These are phyloP conservation scores for Pyrenochaeta sp. DNA, from an alignment of 2,329 filamentous ascomycete genomes.

Conservation along the genomic window DNA sequence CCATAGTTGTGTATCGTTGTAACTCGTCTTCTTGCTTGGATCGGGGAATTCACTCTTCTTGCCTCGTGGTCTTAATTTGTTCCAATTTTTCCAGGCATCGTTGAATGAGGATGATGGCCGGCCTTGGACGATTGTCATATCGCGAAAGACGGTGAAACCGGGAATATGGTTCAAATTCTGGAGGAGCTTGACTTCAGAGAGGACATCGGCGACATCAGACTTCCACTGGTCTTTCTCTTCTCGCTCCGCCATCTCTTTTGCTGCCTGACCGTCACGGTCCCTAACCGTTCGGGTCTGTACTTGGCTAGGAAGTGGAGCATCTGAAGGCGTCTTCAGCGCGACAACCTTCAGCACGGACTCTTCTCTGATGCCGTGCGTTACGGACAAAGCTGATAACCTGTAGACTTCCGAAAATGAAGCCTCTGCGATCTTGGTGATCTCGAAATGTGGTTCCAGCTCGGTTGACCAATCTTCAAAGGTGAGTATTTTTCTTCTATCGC, in stretches of 20 bases:
- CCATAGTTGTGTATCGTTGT: conserved; percentile 67
- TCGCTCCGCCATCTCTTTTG: conserved; percentile 38
- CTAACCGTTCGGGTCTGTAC: conserved; percentile 50
- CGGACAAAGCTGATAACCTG: conserved; percentile 56
- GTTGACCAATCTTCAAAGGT: conserved; percentile 54
- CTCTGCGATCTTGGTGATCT: conserved; percentile 69
- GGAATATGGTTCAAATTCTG: conserved; percentile 67
- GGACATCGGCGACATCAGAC: conserved; percentile 55
- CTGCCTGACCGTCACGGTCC: conserved; percentile 54
- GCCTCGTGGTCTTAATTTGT: conserved; percentile 52
- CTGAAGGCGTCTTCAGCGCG: conserved; percentile 46
- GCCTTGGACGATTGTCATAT: conserved; percentile 66
- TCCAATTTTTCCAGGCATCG: conserved; percentile 56
- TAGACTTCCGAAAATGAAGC: conserved; percentile 74
- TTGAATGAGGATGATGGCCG: conserved; percentile 61
- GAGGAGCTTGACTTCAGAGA: conserved; percentile 61
- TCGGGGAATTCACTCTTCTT: conserved; percentile 64
- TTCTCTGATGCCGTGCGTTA: conserved; percentile 38
- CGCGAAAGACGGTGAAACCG: conserved; percentile 69
- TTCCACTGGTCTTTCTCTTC: conserved; percentile 53
- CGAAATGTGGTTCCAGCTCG: conserved; percentile 54
- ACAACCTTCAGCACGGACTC: conserved; percentile 60
- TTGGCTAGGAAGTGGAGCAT: conserved; percentile 45
- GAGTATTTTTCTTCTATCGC: conserved; percentile 35
- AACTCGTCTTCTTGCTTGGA: conserved; percentile 62